Evolutionary conservation across 164 flowering plant genomes (phyloP).

Genomic region (Dillenia suffruticosa): DNA sequence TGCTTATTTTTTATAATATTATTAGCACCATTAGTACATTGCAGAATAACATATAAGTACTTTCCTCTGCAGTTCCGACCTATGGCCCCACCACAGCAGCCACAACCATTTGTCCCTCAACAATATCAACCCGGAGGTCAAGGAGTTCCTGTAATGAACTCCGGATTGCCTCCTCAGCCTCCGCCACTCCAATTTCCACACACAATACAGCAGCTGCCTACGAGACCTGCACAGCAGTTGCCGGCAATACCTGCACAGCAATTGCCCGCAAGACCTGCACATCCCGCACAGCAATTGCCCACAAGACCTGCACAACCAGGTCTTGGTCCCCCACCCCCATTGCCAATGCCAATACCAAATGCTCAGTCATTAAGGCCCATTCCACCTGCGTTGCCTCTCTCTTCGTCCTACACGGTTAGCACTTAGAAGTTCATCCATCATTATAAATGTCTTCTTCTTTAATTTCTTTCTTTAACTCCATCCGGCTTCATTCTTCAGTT

Average conservation of each 20-base stretch:
- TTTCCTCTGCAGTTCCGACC: slow-evolving; percentile 65
- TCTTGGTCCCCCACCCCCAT: slow-evolving; percentile 36
- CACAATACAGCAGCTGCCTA: slow-evolving; percentile 63
- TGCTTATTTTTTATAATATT: background rate
- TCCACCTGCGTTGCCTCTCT: slow-evolving; percentile 40
- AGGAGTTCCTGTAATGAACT: slow-evolving; percentile 32
- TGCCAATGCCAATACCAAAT: slow-evolving; percentile 49
- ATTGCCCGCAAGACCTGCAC: slow-evolving; percentile 4
- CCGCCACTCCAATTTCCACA: slow-evolving; percentile 69
- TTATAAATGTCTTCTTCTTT: too few relatives aligned
- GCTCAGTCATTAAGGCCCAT: slow-evolving; percentile 48
- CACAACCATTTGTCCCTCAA: slow-evolving; percentile 54
- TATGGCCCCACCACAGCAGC: slow-evolving; percentile 48
- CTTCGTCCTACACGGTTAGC: slow-evolving; percentile 75
- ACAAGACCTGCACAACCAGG: slow-evolving; percentile 38
- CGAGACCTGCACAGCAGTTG: slow-evolving; percentile 40
- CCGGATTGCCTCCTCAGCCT: slow-evolving; percentile 46
- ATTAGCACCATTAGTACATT: background rate
- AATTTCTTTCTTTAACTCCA: too few relatives aligned
- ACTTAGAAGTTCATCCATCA: background rate
- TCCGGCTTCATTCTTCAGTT: slow-evolving; percentile 32
- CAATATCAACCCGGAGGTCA: slow-evolving; percentile 68
- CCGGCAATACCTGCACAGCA: too few relatives aligned
- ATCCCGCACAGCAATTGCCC: slow-evolving; percentile 24
- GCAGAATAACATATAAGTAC: background rate